Conservation (phyloP, 106 monocot species). For the Acorus gramineus region DNA sequence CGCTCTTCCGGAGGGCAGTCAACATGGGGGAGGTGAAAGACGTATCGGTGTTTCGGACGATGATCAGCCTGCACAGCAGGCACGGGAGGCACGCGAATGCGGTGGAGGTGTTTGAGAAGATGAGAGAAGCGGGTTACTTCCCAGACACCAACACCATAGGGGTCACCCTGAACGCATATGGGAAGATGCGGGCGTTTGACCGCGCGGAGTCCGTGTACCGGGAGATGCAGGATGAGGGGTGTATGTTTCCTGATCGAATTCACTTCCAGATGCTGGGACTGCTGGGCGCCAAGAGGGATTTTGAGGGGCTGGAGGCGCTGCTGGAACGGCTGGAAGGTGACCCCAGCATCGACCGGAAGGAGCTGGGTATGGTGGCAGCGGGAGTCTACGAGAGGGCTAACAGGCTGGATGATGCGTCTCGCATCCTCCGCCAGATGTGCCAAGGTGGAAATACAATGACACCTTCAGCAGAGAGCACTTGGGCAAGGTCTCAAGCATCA, state of each 20-base stretch:
- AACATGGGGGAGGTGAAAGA: slow-evolving; percentile 52
- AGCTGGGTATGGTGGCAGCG: slow-evolving; percentile 57
- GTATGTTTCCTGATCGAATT: slow-evolving; percentile 59
- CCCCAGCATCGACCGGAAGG: slow-evolving; percentile 69
- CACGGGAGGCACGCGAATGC: slow-evolving; percentile 65
- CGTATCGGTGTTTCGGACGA: slow-evolving; percentile 35
- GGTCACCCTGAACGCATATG: slow-evolving; percentile 61
- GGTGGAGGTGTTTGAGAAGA: slow-evolving; percentile 74
- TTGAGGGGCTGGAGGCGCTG: slow-evolving; percentile 46
- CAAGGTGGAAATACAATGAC: too few relatives aligned
- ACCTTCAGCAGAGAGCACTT: too few relatives aligned
- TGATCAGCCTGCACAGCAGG: slow-evolving; percentile 71
- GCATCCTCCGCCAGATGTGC: slow-evolving; percentile 15
- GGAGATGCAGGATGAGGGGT: slow-evolving; percentile 85
- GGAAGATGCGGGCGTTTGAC: slow-evolving; percentile 71
- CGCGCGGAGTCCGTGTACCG: slow-evolving; percentile 50
- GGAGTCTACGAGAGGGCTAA: slow-evolving; percentile 79
- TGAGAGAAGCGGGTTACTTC: slow-evolving; percentile 52
- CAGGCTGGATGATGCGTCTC: slow-evolving; percentile 72
- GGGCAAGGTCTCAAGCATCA: too few relatives aligned
- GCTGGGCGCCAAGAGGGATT: slow-evolving; percentile 60
- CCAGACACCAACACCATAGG: slow-evolving; percentile 76
- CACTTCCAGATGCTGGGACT: slow-evolving; percentile 95
- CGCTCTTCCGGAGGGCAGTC: slow-evolving; percentile 50
- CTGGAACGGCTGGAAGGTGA: slow-evolving; percentile 40